A percentile compares a stretch with the other conserved stretches of the same genome.
Evolutionary conservation across 352 stramenopile species (phyloP).

Genomic region (Phytophthora sojae): DNA sequence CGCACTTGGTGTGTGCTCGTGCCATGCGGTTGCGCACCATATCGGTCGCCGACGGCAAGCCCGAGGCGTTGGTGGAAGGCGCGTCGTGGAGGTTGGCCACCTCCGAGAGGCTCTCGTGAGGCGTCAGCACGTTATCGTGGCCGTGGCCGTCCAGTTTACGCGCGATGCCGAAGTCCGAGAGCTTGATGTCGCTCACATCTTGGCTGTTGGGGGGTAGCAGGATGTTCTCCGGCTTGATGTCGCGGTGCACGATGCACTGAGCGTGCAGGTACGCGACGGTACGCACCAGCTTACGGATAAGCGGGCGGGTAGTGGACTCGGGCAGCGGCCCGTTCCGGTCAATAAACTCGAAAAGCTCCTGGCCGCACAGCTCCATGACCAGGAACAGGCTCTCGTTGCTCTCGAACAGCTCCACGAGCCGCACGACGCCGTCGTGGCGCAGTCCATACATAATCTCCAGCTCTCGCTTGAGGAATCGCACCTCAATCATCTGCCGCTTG

Average conservation of each 20-base stretch:
- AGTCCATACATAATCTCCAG: slow-evolving; percentile 88
- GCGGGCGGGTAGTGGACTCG: slow-evolving; percentile 67
- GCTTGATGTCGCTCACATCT: slow-evolving; percentile 80
- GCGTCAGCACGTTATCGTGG: slow-evolving; percentile 66
- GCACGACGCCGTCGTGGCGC: slow-evolving; percentile 78
- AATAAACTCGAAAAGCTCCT: slow-evolving; percentile 87
- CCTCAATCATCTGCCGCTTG: slow-evolving; percentile 83
- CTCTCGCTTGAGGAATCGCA: slow-evolving; percentile 86
- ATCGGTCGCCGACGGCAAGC: slow-evolving; percentile 27
- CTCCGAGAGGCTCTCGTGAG: slow-evolving; percentile 76
- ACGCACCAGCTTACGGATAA: slow-evolving; percentile 78
- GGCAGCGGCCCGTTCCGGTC: slow-evolving; percentile 75
- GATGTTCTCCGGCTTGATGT: slow-evolving; percentile 91
- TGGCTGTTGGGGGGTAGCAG: slow-evolving; percentile 57
- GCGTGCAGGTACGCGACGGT: slow-evolving; percentile 89
- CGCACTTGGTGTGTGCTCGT: slow-evolving; percentile 83
- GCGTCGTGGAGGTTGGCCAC: slow-evolving; percentile 65
- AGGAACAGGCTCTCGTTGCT: slow-evolving; percentile 78
- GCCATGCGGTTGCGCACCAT: slow-evolving; percentile 76
- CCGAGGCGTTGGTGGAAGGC: slow-evolving; percentile 16
- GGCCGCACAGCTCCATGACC: slow-evolving; percentile 83
- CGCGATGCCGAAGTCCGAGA: slow-evolving; percentile 87
- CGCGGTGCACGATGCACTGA: slow-evolving; percentile 84
- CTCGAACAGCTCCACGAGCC: slow-evolving; percentile 83
- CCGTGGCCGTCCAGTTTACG: slow-evolving; percentile 69